Percentiles rank a stretch among this genome's conserved stretches.
phyloP scores from a whole-genome alignment of 148 eudicot genomes.

The Chenopodium quinoa region DNA sequence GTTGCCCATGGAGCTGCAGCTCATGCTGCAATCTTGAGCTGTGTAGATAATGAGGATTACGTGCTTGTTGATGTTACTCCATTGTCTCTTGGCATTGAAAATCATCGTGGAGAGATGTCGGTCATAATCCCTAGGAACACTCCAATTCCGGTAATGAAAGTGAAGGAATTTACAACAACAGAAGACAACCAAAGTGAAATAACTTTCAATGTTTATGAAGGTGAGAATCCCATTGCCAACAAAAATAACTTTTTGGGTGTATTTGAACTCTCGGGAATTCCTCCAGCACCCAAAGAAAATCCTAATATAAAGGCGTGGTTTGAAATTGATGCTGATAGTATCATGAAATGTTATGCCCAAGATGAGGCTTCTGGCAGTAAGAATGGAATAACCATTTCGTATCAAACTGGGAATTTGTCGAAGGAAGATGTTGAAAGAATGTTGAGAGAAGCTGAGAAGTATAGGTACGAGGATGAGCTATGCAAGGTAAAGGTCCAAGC shows the following conservation, averaged over 20 bases:
- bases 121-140: background rate
- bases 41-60: background rate
- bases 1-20: constrained; percentile 7
- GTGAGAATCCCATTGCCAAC: background rate
- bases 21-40: constrained; percentile 6
- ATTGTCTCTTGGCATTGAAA: background rate
- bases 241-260: background rate
- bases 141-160: background rate
- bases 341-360: background rate
- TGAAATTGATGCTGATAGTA: background rate
- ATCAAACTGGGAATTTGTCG: background rate
- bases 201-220: background rate
- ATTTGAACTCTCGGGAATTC: background rate
- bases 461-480: background rate
- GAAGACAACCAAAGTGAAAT: constrained; percentile 1
- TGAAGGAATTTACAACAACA: background rate
- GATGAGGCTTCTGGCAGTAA: background rate
- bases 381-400: background rate
- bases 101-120: background rate
- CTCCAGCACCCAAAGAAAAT: background rate
- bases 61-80: background rate
- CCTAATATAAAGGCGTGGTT: background rate
- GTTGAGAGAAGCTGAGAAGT: background rate
- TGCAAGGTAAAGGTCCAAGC: background rate
- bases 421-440: background rate